Conservation (phyloP, 2,329 filamentous ascomycete genomes). For the Cyclaneusma minus region DNA sequence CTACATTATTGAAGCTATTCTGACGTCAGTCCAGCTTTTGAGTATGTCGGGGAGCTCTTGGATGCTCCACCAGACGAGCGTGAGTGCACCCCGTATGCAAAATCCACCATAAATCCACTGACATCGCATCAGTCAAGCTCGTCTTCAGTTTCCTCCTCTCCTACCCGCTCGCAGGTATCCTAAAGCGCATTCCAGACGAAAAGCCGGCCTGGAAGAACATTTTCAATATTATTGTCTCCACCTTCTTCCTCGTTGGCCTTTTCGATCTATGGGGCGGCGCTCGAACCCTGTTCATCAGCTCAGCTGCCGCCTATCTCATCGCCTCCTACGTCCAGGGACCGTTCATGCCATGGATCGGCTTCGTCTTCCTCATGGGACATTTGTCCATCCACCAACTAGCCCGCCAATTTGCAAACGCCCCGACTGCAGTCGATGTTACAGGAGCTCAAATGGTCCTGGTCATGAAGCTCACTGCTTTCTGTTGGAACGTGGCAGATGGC, state of each 20-base stretch:
- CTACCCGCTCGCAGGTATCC: slow-evolving; percentile 73
- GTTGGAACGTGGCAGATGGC: slow-evolving; percentile 95
- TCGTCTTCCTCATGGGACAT: slow-evolving; percentile 88
- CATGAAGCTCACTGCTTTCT: slow-evolving; percentile 94
- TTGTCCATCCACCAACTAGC: slow-evolving; percentile 82
- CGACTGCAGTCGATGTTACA: slow-evolving; percentile 68
- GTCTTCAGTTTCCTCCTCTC: slow-evolving; percentile 82
- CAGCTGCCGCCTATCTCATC: slow-evolving; percentile 68
- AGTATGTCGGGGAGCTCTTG: slow-evolving; percentile 36
- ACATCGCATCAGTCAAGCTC: slow-evolving; percentile 61
- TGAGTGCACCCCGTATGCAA: slow-evolving; percentile 19
- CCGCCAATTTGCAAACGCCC: slow-evolving; percentile 55
- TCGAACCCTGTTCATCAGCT: slow-evolving; percentile 63
- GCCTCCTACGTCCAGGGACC: slow-evolving; percentile 71
- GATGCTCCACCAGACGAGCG: slow-evolving; percentile 51
- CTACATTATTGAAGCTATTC: slow-evolving; percentile 7
- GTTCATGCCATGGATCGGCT: slow-evolving; percentile 96
- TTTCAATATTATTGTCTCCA: slow-evolving; percentile 69
- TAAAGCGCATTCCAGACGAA: slow-evolving; percentile 81
- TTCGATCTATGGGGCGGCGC: slow-evolving; percentile 86
- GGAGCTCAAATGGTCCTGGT: slow-evolving; percentile 95
- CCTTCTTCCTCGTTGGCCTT: slow-evolving; percentile 87
- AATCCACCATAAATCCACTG: slow-evolving; percentile 3
- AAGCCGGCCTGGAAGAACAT: slow-evolving; percentile 74
- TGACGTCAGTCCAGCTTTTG: slow-evolving; percentile 35